Conservation (phyloP, 306 rosid species). For the Vigna hirtella region DNA sequence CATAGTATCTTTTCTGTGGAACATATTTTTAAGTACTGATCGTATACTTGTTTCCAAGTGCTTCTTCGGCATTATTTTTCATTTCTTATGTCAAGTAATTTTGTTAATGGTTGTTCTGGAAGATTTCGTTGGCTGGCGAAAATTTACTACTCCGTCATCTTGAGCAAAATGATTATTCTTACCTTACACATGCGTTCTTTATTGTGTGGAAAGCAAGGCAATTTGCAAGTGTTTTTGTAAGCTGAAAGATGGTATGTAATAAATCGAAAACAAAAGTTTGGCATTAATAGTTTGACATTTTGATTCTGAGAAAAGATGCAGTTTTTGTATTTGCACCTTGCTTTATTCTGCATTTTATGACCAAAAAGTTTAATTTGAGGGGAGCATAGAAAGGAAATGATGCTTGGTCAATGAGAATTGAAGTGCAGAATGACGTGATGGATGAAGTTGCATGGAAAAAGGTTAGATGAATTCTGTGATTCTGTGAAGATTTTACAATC, state of each 20-base stretch:
- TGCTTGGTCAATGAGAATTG: background rate
- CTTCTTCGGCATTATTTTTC: constrained; percentile 7
- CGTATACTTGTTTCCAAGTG: constrained; percentile 12
- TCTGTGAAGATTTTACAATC: too few relatives aligned
- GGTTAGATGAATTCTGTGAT: too few relatives aligned
- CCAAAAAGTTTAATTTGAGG: background rate
- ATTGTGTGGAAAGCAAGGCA: too few relatives aligned
- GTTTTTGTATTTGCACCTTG: too few relatives aligned
- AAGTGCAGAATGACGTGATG: too few relatives aligned
- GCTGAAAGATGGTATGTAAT: too few relatives aligned
- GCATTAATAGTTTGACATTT: too few relatives aligned
- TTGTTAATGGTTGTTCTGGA: background rate
- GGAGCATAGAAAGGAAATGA: background rate
- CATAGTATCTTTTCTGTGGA: constrained; percentile 34
- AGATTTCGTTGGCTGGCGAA: background rate
- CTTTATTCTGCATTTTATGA: background rate
- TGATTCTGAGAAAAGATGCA: too few relatives aligned
- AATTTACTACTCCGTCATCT: background rate
- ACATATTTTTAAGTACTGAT: constrained; percentile 23
- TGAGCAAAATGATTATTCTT: background rate
- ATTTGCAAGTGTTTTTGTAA: too few relatives aligned
- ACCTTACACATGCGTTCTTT: background rate
- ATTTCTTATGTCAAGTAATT: background rate
- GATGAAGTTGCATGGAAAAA: too few relatives aligned
- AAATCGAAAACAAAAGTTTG: too few relatives aligned